Evolutionary conservation across 306 rosid species (phyloP), one percentile per base, ranked within the genome.

Genomic region (Boehmeria nivea): DNA sequence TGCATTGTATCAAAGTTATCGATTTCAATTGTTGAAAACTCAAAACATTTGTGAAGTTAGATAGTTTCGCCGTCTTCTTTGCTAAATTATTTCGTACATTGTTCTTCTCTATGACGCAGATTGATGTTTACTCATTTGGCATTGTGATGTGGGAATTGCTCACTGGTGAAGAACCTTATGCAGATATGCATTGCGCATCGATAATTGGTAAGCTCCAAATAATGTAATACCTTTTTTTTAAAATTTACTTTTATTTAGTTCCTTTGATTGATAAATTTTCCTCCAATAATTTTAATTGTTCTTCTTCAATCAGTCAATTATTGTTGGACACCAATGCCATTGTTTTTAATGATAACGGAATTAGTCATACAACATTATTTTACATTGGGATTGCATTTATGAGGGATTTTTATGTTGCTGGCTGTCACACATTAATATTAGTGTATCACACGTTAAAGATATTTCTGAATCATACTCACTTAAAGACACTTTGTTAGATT

Each of bases 71-170:
- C 48, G 13, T 62, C 45, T 10, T 23, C 33, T 1, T 45, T 20
- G 11, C 24, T 19, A 4, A 45, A 16, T 63, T 40, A 36, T 62
- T 55, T 67, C 25, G 58, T 26, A 46, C 10, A 33, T 28, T 67
- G 13, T 76, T n/a, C 54, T 67, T 74, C 54, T 51, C 59, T 39
- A 55, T 74, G 52, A 39, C 80, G 78, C 64, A 93, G 99, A 87
- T 93, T 66, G 99, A 93, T 79, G 96, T 93, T 48, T 93, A 93
- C 76, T 93, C 99, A 21, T 93, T 87, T 8, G 99, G 96, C 60
- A 87, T 93, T 67, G 99, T 87, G 58, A 87, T 93, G 99, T 93
- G 99, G 99, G 99, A 93, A 66, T 49, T 93, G 70, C 96, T 93
- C 54, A 93, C 99, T 0, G 99, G 99, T 14, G 82, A 85, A 56